Conservation (phyloP, 352 stramenopile genomes). For the Pythium biforme region DNA sequence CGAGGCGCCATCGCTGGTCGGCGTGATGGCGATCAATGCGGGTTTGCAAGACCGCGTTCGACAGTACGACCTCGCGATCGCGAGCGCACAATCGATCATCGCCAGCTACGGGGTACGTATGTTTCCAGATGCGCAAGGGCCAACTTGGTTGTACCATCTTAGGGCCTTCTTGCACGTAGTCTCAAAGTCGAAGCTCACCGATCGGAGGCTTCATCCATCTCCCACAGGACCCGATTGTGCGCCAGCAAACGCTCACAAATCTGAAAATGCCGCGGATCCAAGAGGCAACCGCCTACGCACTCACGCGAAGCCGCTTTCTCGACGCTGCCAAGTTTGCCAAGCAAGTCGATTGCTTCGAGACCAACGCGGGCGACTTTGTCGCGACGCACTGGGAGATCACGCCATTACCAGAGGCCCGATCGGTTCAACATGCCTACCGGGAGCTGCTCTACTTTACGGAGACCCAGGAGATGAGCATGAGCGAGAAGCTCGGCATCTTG, state of each 20-base stretch:
- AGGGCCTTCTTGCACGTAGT: background rate
- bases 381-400: slow-evolving; percentile 15
- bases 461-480: slow-evolving; percentile 20
- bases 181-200: background rate
- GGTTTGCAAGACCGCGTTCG: background rate
- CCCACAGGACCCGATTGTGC: background rate
- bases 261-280: slow-evolving; percentile 1
- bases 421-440: background rate
- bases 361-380: slow-evolving; percentile 1
- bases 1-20: too few relatives aligned
- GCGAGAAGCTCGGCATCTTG: slow-evolving; percentile 18
- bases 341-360: slow-evolving; percentile 5
- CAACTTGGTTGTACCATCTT: too few relatives aligned
- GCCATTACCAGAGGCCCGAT: background rate
- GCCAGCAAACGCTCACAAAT: background rate
- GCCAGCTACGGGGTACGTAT: slow-evolving; percentile 2
- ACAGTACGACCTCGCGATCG: background rate
- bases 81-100: slow-evolving; percentile 6
- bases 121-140: background rate
- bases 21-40: background rate
- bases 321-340: background rate
- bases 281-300: background rate
- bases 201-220: slow-evolving; percentile 15
- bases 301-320: slow-evolving; percentile 1
- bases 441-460: slow-evolving; percentile 11